Evolutionary conservation across 192 early-diverging fungal genomes (phyloP), one percentile per base, ranked within the genome.

Genomic region (Coemansia sp.): DNA sequence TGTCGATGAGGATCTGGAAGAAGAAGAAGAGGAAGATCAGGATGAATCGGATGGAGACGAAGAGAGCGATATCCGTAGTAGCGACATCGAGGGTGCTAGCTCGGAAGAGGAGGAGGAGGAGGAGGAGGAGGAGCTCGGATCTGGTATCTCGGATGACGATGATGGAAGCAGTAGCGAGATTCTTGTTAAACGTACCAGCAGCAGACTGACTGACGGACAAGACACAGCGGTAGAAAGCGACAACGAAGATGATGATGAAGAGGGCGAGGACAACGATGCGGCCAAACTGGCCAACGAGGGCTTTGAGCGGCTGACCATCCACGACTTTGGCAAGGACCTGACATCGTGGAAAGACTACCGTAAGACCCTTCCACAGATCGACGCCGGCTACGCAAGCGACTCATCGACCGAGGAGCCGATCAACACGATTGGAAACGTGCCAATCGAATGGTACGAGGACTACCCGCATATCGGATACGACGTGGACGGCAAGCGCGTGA

Each of bases 371-470:
- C 91, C 94, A 6, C 92, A 94, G 66, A 99, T 99, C 69, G 90
- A 94, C 28, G 83, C 95, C n/a, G 85, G 84, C 15, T 98, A 98
- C 71, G 94, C 92, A 57, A 91, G 88, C 69, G 97, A 99, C 66
- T 87, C 89, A 4, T 95, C 95, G 2, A 91, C 88, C 3, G 95
- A 96, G 68, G 94, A 97, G 63, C 83, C 87, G 2, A 70, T 72
- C 17, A 99, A 99, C 72, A 96, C 94, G 0, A 88, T 97, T 54
- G 97, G 97, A 55, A 94, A 97, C 59, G 85, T 99, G 33, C 95
- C 97, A 8, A 87, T 96, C 72, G 91, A 96, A 75, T 98, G 96
- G 96, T 99, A 99, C 69, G 89, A 92, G 36, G 97, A 99, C 45
- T 91, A 90, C 42, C 90, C 89, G 53, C 97, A 99, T 68, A 96